Evolutionary conservation across 2,329 filamentous ascomycete genomes (phyloP).

Genomic region (Lomentospora prolificans): DNA sequence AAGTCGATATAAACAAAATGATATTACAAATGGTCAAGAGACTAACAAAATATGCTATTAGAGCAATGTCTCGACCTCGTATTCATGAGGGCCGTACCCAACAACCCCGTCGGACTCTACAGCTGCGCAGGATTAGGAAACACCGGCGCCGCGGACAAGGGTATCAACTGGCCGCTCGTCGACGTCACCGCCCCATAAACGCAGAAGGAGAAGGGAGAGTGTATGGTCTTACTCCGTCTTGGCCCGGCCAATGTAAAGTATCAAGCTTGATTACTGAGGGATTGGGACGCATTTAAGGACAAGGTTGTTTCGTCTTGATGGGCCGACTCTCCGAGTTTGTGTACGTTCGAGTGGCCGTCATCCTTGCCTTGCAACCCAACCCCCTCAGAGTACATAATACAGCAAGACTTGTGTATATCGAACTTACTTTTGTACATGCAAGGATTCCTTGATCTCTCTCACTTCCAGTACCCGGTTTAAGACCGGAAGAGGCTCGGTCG

Average conservation of each 20-base stretch:
- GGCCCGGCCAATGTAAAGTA: not conserved
- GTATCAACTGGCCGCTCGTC: slow-evolving; percentile 29
- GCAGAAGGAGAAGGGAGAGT: not conserved
- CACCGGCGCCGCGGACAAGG: slow-evolving; percentile 27
- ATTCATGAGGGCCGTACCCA: slow-evolving; percentile 28
- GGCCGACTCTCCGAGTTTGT: too few relatives aligned
- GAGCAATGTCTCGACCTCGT: slow-evolving; percentile 31
- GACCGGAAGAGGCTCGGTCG: not conserved
- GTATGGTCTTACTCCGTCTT: not conserved
- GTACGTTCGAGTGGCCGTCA: not conserved
- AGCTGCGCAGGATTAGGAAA: slow-evolving; percentile 28
- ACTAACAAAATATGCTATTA: slow-evolving; percentile 9
- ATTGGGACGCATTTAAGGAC: too few relatives aligned
- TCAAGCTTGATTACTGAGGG: not conserved
- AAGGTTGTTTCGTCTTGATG: too few relatives aligned
- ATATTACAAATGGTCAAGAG: not conserved
- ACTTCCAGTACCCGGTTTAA: not conserved
- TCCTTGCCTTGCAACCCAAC: not conserved
- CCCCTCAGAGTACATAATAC: not conserved
- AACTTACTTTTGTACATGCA: not conserved
- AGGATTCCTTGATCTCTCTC: not conserved
- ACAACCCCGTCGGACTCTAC: slow-evolving; percentile 30
- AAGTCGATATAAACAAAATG: not conserved
- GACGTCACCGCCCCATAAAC: slow-evolving; percentile 13
- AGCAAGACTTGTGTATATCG: not conserved